These are phyloP conservation scores for Thermomucor indicae-seudaticae DNA, from an alignment of 371 early-diverging fungal genomes.

Conservation along the genomic window DNA sequence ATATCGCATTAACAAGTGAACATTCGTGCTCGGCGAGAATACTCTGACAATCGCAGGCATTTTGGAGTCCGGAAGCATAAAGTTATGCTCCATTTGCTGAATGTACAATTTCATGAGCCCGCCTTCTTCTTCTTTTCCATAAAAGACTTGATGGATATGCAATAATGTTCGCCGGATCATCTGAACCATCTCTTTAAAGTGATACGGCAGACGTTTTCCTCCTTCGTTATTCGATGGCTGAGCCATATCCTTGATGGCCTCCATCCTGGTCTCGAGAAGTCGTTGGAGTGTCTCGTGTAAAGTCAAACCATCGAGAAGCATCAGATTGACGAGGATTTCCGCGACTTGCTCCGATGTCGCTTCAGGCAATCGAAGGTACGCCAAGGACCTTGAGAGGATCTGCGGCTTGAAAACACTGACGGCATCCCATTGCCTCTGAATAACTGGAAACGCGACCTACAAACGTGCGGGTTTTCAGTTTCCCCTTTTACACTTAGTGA, in stretches of 20 bases:
- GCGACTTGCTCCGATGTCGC: constrained; percentile 40
- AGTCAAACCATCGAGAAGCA: constrained; percentile 55
- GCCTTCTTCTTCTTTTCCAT: constrained; percentile 19
- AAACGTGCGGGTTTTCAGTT: not conserved
- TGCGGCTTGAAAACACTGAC: constrained; percentile 70
- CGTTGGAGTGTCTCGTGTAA: constrained; percentile 33
- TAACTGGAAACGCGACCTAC: constrained; percentile 73
- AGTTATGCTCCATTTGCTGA: constrained; percentile 18
- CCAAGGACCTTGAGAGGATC: constrained; percentile 61
- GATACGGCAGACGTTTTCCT: constrained; percentile 19
- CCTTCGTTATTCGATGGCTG: constrained; percentile 9
- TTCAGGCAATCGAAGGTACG: constrained; percentile 43
- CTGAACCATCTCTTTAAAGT: constrained; percentile 29
- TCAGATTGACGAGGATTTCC: constrained; percentile 57
- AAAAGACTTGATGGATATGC: constrained; percentile 34
- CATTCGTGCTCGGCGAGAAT: constrained; percentile 56
- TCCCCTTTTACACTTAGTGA: constrained; percentile 5
- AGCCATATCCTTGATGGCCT: constrained; percentile 30
- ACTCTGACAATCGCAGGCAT: constrained; percentile 43
- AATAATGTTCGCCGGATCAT: constrained; percentile 39
- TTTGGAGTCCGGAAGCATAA: constrained; percentile 17
- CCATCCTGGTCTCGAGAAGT: constrained; percentile 36
- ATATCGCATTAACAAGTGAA: constrained; percentile 53
- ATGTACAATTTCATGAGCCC: constrained; percentile 23
- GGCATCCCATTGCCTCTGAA: constrained; percentile 85